Base-by-base conservation (phyloP, 2,329 filamentous ascomycete species). In the Phoma sp. region DNA sequence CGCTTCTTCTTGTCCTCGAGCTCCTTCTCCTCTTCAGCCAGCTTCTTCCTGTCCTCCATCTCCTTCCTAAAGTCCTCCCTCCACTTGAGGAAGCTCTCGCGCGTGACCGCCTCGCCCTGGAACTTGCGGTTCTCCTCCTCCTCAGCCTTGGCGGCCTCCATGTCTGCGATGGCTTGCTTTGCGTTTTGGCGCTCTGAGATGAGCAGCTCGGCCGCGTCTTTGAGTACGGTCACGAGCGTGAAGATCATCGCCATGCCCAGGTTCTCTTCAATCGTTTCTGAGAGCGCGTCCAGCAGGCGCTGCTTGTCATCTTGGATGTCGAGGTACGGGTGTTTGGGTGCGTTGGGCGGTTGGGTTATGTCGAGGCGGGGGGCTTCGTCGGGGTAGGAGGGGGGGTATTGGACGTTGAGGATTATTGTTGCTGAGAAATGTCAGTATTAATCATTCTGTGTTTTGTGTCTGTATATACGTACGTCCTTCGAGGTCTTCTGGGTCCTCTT, bases 221-320 rank as follows among this genome's bases (percentile, higher is more conserved):
- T 98, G 57, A 99, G 79, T 0, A 89, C 86, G 13, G 90, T 91
- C 49, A 96, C 89, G 22, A 99, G 80, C 0, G 94, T 92, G 77
- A 98, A 99, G 1, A 99, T 81, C 95, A 99, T 99, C 51, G 92
- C 91, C 89, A 98, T 98, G 60, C 95, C 95, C 56, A 98, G 78
- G 65, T 93, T 98, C 76, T 99, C 95, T 73, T 95, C 88, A 32
- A 97, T 89, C 0, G 88, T 90, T 15, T 89, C 86, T 35, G 86
- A 76, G 12, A 98, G 81, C 1, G 85, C 84, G 45, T 87, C 81
- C 15, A 98, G 84, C 13, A 99, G 85, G 47, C 78, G 77, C 17
- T 85, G 82, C 72, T 91, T 92, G 81, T 99, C 95, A 43, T 89
- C 86, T 67, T 88, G 84, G 41, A 98, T 82, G 72, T 88, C 90